Conservation (phyloP, 805 yeast genomes). For the Tetrapisispora pingtungensis region DNA sequence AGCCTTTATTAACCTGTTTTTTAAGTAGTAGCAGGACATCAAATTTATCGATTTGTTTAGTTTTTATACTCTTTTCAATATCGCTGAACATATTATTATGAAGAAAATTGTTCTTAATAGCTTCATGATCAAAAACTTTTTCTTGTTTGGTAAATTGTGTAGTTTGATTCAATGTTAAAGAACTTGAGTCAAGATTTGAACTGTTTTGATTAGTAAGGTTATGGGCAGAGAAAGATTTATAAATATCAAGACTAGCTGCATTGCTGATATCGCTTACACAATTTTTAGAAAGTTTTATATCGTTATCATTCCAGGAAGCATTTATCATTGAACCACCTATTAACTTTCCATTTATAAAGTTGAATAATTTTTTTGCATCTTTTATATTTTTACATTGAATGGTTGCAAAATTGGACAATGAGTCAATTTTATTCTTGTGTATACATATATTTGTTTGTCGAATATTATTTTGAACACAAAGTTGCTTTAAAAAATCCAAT, state of each 20-base stretch:
- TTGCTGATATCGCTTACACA: no score
- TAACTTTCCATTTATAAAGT: slow-evolving; percentile 16
- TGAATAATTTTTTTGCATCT: slow-evolving; percentile 16
- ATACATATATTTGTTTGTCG: slow-evolving; percentile 11
- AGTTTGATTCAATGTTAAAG: no score
- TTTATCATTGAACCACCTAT: slow-evolving; percentile 23
- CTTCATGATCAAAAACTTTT: no score
- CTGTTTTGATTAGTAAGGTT: no score
- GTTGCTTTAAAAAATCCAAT: slow-evolving; percentile 17
- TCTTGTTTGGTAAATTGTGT: no score
- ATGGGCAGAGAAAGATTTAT: no score
- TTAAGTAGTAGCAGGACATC: slow-evolving; percentile 13
- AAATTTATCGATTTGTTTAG: background rate
- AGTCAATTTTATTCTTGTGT: slow-evolving; percentile 8
- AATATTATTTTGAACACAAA: slow-evolving; percentile 22
- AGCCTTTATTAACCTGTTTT: slow-evolving; percentile 22
- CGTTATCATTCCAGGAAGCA: slow-evolving; percentile 14
- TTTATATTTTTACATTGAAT: slow-evolving; percentile 15
- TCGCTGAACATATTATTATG: background rate
- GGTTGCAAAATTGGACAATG: slow-evolving; percentile 20
- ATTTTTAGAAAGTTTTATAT: background rate
- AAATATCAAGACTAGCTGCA: no score
- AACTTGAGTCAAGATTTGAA: no score
- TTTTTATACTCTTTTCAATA: background rate
- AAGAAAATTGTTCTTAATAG: no score